phyloP scores from a whole-genome alignment of 768 basidiomycete genomes.

The Russula foetens region DNA sequence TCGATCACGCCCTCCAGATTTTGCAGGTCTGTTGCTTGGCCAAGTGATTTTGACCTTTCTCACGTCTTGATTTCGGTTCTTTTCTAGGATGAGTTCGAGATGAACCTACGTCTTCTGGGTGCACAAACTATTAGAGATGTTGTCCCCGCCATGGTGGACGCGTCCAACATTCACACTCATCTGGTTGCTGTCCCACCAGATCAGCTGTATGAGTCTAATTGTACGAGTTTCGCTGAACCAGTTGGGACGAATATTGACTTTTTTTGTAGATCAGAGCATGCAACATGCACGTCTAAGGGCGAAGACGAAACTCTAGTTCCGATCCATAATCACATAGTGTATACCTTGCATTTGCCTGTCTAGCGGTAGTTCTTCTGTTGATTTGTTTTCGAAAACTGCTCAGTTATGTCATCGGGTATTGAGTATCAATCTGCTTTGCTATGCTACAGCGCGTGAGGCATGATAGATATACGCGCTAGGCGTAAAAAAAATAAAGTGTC shows the following conservation, averaged over 20 bases:
- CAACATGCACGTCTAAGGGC: constrained; percentile 34
- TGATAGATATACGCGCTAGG: background rate
- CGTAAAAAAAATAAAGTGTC: background rate
- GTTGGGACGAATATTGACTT: background rate
- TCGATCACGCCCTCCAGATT: constrained; percentile 75
- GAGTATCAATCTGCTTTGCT: constrained; percentile 5
- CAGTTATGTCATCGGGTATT: constrained; percentile 1
- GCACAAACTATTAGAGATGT: constrained; percentile 74
- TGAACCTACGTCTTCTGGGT: constrained; percentile 92
- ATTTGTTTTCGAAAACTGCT: background rate
- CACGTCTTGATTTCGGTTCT: background rate
- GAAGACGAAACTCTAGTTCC: constrained; percentile 10
- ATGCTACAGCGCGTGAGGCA: constrained; percentile 12
- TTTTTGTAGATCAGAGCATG: constrained; percentile 35
- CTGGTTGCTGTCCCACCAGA: constrained; percentile 62
- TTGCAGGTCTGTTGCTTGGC: constrained; percentile 46
- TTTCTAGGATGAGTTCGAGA: constrained; percentile 88
- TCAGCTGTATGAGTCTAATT: constrained; percentile 70
- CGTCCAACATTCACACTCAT: constrained; percentile 58
- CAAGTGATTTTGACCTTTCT: background rate
- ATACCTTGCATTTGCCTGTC: background rate
- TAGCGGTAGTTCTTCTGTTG: background rate
- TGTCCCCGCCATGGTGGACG: constrained; percentile 86
- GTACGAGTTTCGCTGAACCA: constrained; percentile 41
- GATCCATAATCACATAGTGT: too few species aligned